A percentile compares a stretch with the other conserved stretches of the same genome.
These are phyloP conservation scores for Sarocladium oryzae DNA, from an alignment of 2,329 filamentous ascomycete species.

Conservation along the genomic window DNA sequence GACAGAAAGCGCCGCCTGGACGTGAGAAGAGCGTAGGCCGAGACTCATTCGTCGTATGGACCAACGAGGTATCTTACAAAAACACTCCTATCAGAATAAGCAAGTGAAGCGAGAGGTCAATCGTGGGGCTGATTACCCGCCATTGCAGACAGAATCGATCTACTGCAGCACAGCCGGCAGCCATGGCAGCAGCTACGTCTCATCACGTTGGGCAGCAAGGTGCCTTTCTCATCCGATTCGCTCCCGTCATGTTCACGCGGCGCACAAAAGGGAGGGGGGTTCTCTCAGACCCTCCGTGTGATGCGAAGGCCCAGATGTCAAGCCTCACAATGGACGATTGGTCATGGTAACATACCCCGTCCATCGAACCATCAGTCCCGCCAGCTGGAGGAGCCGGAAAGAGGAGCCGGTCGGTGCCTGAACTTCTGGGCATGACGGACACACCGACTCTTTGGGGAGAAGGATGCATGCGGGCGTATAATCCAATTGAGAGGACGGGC, in stretches of 20 bases:
- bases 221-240: conserved; percentile 4
- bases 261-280: neutral
- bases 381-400: neutral
- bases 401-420: neutral
- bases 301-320: neutral
- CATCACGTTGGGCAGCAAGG: conserved; percentile 9
- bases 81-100: too few species aligned
- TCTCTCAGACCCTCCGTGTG: neutral
- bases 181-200: neutral
- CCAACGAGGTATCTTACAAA: too few species aligned
- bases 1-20: too few species aligned
- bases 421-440: neutral
- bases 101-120: too few species aligned
- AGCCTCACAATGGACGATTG: conserved; percentile 4
- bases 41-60: too few species aligned
- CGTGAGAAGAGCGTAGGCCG: too few species aligned
- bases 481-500: neutral
- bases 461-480: neutral
- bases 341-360: neutral
- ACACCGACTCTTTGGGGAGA: conserved; percentile 4
- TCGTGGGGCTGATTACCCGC: too few species aligned
- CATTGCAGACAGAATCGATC: conserved; percentile 9
- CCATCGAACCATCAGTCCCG: neutral
- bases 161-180: neutral
- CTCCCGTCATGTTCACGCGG: neutral